Conservation (phyloP, 805 yeast genomes). For the Kodamaea fukazawae region DNA sequence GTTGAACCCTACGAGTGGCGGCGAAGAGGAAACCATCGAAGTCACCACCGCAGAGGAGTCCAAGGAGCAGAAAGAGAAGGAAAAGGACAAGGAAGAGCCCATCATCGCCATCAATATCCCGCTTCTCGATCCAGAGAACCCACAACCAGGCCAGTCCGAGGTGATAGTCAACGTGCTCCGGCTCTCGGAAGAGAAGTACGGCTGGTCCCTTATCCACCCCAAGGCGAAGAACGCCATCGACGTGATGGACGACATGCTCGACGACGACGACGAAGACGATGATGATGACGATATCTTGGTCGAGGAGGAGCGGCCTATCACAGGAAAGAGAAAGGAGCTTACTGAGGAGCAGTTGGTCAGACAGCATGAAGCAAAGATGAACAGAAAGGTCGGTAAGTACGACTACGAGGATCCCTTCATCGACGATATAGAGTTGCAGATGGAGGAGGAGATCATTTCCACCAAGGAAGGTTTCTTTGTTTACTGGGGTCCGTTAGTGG, state of each 20-base stretch:
- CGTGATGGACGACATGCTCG: slow-evolving; percentile 47
- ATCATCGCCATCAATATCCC: slow-evolving; percentile 58
- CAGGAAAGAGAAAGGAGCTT: slow-evolving; percentile 30
- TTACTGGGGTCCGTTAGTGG: slow-evolving; percentile 86
- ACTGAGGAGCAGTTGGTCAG: slow-evolving; percentile 44
- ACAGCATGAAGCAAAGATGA: slow-evolving; percentile 47
- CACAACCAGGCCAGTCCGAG: slow-evolving; percentile 57
- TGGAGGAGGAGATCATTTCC: slow-evolving; percentile 92
- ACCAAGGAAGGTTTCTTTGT: slow-evolving; percentile 96
- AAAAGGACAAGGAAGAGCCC: slow-evolving; percentile 25
- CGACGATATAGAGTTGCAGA: slow-evolving; percentile 86
- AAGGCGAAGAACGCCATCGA: slow-evolving; percentile 58
- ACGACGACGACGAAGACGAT: slow-evolving; percentile 48
- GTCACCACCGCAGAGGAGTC: slow-evolving; percentile 9
- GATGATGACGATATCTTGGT: slow-evolving; percentile 33
- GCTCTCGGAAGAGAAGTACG: slow-evolving; percentile 80
- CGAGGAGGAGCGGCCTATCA: slow-evolving; percentile 14
- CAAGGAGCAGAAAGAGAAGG: slow-evolving; percentile 1
- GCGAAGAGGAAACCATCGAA: slow-evolving; percentile 12
- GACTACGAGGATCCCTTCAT: slow-evolving; percentile 93
- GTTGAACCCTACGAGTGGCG: slow-evolving; percentile 11
- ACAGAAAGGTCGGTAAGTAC: slow-evolving; percentile 83
- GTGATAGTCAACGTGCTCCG: slow-evolving; percentile 69
- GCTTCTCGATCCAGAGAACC: slow-evolving; percentile 43
- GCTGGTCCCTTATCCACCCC: slow-evolving; percentile 71